phyloP scores from a whole-genome alignment of 2,329 filamentous ascomycete species.

The Aspergillus sp. region DNA sequence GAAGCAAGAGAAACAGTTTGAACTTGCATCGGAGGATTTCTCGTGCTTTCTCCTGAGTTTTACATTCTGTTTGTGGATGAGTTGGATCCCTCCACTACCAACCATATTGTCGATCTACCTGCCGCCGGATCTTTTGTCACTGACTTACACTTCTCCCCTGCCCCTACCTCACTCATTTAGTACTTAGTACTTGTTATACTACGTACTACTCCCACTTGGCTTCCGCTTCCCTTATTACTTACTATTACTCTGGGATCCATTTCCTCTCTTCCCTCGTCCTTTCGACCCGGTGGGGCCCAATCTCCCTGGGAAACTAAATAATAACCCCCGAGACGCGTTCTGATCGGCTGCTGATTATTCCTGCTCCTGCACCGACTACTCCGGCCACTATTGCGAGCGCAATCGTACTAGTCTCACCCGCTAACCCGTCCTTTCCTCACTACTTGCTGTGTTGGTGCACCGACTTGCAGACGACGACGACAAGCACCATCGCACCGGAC shows the following conservation, averaged over 20 bases:
- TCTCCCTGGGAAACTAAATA: constrained; percentile 8
- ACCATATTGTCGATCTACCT: neutral
- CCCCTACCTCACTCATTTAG: neutral
- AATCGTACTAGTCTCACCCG: constrained; percentile 4
- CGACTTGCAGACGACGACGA: neutral
- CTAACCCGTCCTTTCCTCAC: neutral
- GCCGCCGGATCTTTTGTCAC: no score
- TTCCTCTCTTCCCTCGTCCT: neutral
- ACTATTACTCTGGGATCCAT: no score
- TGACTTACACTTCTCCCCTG: neutral
- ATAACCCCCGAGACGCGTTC: constrained; percentile 11
- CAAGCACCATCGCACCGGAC: neutral
- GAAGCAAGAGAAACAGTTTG: neutral
- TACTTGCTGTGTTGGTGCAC: no score
- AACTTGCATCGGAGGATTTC: neutral
- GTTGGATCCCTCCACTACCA: neutral
- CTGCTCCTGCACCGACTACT: constrained; percentile 3
- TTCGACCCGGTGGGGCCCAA: constrained; percentile 11
- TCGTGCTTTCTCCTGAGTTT: neutral
- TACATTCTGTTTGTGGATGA: no score
- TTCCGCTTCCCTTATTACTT: neutral
- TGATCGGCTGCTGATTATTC: constrained; percentile 18
- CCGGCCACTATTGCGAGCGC: neutral
- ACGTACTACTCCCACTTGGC: neutral
- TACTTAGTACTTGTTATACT: neutral